These are phyloP conservation scores for Phellinidium pouzarii DNA, from an alignment of 1,284 basidiomycete species.

Conservation along the genomic window DNA sequence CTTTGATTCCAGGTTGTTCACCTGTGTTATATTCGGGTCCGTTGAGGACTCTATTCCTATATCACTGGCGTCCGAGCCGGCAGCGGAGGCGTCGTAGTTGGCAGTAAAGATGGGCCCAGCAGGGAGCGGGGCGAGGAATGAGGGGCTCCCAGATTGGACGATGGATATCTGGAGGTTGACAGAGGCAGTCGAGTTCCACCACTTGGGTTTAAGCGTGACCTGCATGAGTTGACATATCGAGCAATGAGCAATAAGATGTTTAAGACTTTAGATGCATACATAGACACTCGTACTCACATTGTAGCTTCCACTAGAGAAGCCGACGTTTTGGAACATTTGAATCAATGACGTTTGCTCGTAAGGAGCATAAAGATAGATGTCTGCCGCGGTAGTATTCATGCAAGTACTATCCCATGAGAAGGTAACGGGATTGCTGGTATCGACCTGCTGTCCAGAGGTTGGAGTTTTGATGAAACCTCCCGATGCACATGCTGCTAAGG, in stretches of 20 bases:
- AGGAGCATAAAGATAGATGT: conserved; percentile 72
- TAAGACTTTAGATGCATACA: background rate
- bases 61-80: conserved; percentile 35
- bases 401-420: conserved; percentile 72
- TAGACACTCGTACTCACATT: conserved; percentile 25
- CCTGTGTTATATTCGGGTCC: conserved; percentile 30
- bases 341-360: conserved; percentile 39
- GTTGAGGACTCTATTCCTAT: conserved; percentile 33
- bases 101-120: conserved; percentile 72
- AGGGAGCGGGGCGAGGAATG: conserved; percentile 52
- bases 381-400: conserved; percentile 42
- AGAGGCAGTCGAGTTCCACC: conserved; percentile 67
- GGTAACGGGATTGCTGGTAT: conserved; percentile 48
- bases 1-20: conserved; percentile 29
- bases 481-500: conserved; percentile 41
- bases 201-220: conserved; percentile 53
- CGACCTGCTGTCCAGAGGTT: conserved; percentile 42
- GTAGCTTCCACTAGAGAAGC: conserved; percentile 50
- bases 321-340: conserved; percentile 58
- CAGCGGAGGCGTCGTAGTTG: conserved; percentile 45
- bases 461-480: conserved; percentile 68
- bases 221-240: conserved; percentile 18
- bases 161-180: conserved; percentile 65
- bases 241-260: background rate
- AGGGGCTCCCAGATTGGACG: conserved; percentile 44